Evolutionary conservation across 345 rosid genomes (phyloP).

Genomic region (Euphorbia pulcherrima): DNA sequence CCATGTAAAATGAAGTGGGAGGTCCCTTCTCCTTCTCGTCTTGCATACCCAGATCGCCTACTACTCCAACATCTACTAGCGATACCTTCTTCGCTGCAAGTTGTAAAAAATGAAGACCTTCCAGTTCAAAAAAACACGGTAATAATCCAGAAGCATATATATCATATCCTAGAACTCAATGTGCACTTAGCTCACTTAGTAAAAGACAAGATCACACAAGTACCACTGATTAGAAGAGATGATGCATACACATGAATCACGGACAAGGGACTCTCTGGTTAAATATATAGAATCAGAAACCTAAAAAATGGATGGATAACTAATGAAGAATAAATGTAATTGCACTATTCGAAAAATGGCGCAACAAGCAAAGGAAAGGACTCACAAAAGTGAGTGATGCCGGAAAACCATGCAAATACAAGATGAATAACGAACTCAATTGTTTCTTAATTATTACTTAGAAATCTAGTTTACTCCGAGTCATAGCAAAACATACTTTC

Average conservation of each 20-base stretch:
- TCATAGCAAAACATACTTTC: too few relatives aligned
- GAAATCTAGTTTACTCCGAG: not conserved
- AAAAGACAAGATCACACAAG: not conserved
- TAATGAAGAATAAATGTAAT: not conserved
- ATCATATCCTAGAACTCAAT: not conserved
- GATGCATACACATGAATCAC: not conserved
- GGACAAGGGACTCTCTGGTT: not conserved
- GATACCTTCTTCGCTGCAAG: conserved; percentile 93
- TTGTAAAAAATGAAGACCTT: conserved; percentile 8
- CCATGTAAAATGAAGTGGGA: conserved; percentile 61
- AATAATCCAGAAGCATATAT: not conserved
- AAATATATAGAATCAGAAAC: not conserved
- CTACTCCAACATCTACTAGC: conserved; percentile 74
- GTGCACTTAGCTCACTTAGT: not conserved
- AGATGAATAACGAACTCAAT: not conserved
- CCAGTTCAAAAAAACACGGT: not conserved
- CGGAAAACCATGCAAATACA: too few relatives aligned
- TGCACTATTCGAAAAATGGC: too few relatives aligned
- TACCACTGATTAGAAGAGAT: not conserved
- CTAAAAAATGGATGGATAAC: not conserved
- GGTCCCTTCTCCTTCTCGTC: conserved; percentile 67
- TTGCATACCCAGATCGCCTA: conserved; percentile 57
- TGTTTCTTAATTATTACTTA: not conserved
- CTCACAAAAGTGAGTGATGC: too few relatives aligned
- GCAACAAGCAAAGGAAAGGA: too few relatives aligned